Conservation (phyloP, 495 filamentous ascomycete species). For the Parathielavia hyrcaniae region DNA sequence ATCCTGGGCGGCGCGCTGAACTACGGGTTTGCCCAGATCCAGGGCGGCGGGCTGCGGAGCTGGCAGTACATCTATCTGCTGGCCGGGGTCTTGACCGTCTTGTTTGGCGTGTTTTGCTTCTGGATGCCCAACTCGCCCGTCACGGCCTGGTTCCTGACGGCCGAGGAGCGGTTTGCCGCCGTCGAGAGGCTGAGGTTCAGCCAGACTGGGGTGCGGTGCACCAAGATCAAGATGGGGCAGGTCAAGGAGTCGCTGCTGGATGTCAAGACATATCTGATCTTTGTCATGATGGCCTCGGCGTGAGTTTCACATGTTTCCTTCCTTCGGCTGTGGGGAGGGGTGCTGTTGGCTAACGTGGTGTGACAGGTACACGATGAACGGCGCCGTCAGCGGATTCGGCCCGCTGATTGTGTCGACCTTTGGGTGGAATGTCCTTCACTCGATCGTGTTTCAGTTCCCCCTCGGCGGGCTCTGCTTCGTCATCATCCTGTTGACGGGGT, state of each 20-base stretch:
- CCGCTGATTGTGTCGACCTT: slow-evolving; percentile 70
- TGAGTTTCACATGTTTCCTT: slow-evolving; percentile 12
- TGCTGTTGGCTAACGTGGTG: not conserved
- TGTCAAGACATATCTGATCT: slow-evolving; percentile 54
- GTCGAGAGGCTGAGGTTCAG: slow-evolving; percentile 58
- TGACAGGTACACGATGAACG: slow-evolving; percentile 58
- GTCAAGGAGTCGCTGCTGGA: slow-evolving; percentile 52
- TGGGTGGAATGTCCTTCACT: slow-evolving; percentile 58
- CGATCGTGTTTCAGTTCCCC: slow-evolving; percentile 68
- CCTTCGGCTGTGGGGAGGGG: not conserved
- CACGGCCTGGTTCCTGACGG: slow-evolving; percentile 63
- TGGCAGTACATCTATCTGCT: slow-evolving; percentile 72
- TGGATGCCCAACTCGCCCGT: slow-evolving; percentile 69
- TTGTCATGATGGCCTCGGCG: slow-evolving; percentile 46
- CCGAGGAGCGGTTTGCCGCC: slow-evolving; percentile 62
- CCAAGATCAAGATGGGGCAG: slow-evolving; percentile 44
- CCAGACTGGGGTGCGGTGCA: slow-evolving; percentile 58
- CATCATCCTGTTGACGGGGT: slow-evolving; percentile 60
- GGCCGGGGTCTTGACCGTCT: slow-evolving; percentile 54
- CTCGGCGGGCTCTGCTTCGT: slow-evolving; percentile 59
- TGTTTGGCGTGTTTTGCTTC: slow-evolving; percentile 43
- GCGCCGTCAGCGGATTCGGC: slow-evolving; percentile 69
- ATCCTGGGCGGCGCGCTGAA: slow-evolving; percentile 45
- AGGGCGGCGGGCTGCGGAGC: slow-evolving; percentile 44
- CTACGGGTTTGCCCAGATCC: slow-evolving; percentile 55